These are phyloP conservation scores for Penicillium roqueforti DNA, from an alignment of 495 filamentous ascomycete species.

Conservation along the genomic window DNA sequence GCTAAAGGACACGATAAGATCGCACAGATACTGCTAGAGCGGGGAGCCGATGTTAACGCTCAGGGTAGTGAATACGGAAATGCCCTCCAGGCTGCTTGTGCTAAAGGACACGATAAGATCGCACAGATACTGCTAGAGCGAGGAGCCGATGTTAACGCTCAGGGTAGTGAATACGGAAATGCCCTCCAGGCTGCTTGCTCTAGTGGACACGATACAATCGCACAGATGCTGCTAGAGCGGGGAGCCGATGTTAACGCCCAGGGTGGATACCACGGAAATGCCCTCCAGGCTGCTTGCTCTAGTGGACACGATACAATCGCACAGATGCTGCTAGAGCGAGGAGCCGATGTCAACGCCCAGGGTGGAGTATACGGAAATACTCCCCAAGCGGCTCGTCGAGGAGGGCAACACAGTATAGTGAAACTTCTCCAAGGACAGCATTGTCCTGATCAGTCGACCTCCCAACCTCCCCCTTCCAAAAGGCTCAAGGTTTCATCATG, in stretches of 20 bases:
- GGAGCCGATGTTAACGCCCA: not conserved
- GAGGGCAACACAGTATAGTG: too few relatives aligned
- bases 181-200: too few relatives aligned
- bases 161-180: not conserved
- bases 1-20: too few relatives aligned
- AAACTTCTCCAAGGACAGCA: too few relatives aligned
- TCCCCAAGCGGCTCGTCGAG: too few relatives aligned
- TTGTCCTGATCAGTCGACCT: too few relatives aligned
- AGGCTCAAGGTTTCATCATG: too few relatives aligned
- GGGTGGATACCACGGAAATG: not conserved
- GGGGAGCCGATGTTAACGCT: not conserved
- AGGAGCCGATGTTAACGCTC: slow-evolving; percentile 2
- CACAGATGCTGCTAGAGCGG: too few relatives aligned
- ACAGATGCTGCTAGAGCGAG: slow-evolving; percentile 21
- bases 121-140: slow-evolving; percentile 23
- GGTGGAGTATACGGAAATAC: too few relatives aligned
- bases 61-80: not conserved
- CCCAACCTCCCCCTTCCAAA: too few relatives aligned
- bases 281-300: not conserved
- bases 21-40: too few relatives aligned
- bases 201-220: too few relatives aligned
- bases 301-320: slow-evolving; percentile 13
- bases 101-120: slow-evolving; percentile 1
- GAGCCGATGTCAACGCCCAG: not conserved
- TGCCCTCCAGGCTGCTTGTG: not conserved